Evolutionary conservation across 2,329 filamentous ascomycete species (phyloP).

Genomic region (Metarhizium anisopliae): DNA sequence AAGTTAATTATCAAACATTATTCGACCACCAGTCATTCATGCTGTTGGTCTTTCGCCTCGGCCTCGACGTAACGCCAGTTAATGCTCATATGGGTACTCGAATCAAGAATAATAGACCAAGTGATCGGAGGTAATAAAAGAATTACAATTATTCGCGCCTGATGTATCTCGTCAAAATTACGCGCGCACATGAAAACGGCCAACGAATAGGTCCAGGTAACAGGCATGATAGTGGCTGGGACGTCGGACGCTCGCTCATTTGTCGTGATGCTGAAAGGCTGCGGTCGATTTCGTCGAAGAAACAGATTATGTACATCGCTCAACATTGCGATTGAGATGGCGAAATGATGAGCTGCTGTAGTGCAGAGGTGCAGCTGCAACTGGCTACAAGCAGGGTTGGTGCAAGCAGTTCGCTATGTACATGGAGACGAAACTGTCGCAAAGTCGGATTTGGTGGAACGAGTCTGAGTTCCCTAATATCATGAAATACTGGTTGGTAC

Average conservation of each 20-base stretch:
- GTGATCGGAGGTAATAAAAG: slow-evolving; percentile 7
- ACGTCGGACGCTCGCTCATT: slow-evolving; percentile 3
- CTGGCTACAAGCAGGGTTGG: background rate
- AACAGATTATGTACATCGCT: slow-evolving; percentile 11
- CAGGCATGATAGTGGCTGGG: background rate
- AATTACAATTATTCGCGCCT: slow-evolving; percentile 9
- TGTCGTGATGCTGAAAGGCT: slow-evolving; percentile 6
- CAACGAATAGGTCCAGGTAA: background rate
- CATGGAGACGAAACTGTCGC: slow-evolving; percentile 1
- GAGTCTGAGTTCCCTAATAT: background rate
- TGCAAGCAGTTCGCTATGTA: slow-evolving; percentile 4
- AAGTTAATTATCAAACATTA: background rate
- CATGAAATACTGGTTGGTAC: slow-evolving; percentile 5
- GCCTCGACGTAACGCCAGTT: background rate
- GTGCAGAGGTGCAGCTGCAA: background rate
- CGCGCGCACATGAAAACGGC: slow-evolving; percentile 4
- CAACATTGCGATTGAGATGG: slow-evolving; percentile 5
- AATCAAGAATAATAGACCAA: slow-evolving; percentile 7
- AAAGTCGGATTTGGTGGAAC: background rate
- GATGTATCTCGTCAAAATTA: slow-evolving; percentile 6
- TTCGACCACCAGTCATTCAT: background rate
- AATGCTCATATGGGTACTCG: slow-evolving; percentile 6
- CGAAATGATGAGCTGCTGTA: slow-evolving; percentile 1
- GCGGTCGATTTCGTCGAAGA: background rate
- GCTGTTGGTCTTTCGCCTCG: background rate